A percentile compares a stretch with the other conserved stretches of the same genome.
phyloP scores from a whole-genome alignment of 2,329 filamentous ascomycete genomes.

The Penicillium sp. region DNA sequence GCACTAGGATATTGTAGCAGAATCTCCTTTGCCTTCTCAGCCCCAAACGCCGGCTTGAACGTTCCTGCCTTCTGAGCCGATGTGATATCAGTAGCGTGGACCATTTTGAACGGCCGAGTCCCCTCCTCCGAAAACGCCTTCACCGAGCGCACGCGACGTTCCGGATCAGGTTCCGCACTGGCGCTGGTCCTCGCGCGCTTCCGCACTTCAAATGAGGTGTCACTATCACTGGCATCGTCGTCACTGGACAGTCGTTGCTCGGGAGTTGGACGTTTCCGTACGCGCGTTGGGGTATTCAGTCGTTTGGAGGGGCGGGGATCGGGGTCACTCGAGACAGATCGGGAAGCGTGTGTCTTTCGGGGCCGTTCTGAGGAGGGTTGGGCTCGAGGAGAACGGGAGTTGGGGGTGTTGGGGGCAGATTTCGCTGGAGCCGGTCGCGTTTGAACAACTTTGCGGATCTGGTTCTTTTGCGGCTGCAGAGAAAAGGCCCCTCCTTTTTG shows the following conservation, averaged over 20 bases:
- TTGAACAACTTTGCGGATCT: slow-evolving; percentile 49
- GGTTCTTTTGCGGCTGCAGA: slow-evolving; percentile 46
- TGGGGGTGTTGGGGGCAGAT: slow-evolving; percentile 31
- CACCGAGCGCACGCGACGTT: slow-evolving; percentile 49
- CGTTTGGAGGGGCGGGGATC: slow-evolving; percentile 36
- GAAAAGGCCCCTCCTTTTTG: slow-evolving; percentile 49
- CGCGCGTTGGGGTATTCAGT: slow-evolving; percentile 35
- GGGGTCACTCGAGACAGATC: slow-evolving; percentile 36
- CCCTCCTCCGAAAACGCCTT: slow-evolving; percentile 50
- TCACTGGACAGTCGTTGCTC: slow-evolving; percentile 46
- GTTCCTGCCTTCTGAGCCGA: slow-evolving; percentile 49
- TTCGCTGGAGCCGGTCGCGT: slow-evolving; percentile 37
- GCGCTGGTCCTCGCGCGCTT: slow-evolving; percentile 48
- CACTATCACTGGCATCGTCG: slow-evolving; percentile 47
- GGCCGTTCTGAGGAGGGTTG: slow-evolving; percentile 25
- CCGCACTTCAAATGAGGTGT: slow-evolving; percentile 45
- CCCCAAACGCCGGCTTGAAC: slow-evolving; percentile 58
- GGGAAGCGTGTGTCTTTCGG: slow-evolving; percentile 31
- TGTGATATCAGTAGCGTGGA: slow-evolving; percentile 56
- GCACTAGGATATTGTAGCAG: slow-evolving; percentile 83
- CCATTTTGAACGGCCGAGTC: slow-evolving; percentile 45
- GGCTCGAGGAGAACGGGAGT: slow-evolving; percentile 23
- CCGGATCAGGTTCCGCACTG: slow-evolving; percentile 49
- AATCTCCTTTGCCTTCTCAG: slow-evolving; percentile 55
- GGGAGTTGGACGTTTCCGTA: slow-evolving; percentile 43